Evolutionary conservation across 1,284 basidiomycete genomes (phyloP).

Genomic region (Butyriboletus appendiculatus): DNA sequence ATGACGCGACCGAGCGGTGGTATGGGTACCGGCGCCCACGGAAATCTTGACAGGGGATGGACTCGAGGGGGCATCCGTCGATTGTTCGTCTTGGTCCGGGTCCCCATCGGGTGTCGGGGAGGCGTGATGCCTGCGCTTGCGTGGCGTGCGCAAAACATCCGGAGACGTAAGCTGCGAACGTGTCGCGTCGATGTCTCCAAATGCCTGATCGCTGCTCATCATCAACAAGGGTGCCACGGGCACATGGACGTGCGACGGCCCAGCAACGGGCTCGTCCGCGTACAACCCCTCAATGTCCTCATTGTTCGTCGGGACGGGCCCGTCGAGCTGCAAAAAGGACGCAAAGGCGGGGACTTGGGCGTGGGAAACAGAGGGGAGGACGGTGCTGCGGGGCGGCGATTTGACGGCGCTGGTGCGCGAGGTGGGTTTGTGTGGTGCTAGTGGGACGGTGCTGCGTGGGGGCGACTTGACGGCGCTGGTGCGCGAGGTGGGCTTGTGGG

Average conservation of each 20-base stretch:
- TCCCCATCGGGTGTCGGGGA: conserved; percentile 6
- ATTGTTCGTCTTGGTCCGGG: conserved; percentile 11
- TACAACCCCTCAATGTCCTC: conserved; percentile 34
- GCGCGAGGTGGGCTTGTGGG: conserved; percentile 10
- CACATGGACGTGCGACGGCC: conserved; percentile 22
- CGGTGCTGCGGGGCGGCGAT: conserved; percentile 26
- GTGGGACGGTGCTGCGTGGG: conserved; percentile 20
- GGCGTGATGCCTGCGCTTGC: conserved; percentile 25
- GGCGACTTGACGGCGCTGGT: conserved; percentile 22
- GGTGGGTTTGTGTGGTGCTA: neutral
- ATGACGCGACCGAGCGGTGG: neutral
- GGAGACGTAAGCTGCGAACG: conserved; percentile 14
- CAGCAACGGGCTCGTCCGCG: conserved; percentile 30
- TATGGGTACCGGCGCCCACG: neutral
- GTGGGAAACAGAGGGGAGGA: conserved; percentile 14
- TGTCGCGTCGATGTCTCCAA: neutral
- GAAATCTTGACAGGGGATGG: conserved; percentile 34
- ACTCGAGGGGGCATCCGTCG: conserved; percentile 20
- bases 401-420: conserved; percentile 13
- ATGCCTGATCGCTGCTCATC: conserved; percentile 21
- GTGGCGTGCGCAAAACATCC: conserved; percentile 33
- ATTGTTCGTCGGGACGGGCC: conserved; percentile 33
- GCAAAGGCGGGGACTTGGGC: conserved; percentile 4
- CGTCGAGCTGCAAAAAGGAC: conserved; percentile 19
- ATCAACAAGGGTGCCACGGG: conserved; percentile 22